phyloP scores from a whole-genome alignment of 208 protist species.

The Crithidia bombi region DNA sequence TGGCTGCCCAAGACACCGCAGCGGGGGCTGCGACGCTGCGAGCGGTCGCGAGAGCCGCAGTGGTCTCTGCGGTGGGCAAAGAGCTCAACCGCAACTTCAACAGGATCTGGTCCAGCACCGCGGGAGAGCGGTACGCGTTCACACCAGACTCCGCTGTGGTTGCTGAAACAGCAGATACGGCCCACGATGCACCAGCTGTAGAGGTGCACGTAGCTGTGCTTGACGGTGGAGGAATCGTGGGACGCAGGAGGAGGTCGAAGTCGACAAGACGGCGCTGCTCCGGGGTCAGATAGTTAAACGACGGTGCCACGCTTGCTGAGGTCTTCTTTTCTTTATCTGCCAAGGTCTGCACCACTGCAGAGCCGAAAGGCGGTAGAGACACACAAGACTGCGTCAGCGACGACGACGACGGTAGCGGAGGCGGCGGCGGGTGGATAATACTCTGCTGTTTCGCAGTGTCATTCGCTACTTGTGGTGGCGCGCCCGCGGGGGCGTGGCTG shows the following conservation, averaged over 20 bases:
- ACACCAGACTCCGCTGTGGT: neutral
- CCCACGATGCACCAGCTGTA: neutral
- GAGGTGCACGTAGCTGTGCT: neutral
- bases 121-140: neutral
- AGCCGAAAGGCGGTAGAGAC: neutral
- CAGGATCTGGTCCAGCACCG: conserved; percentile 9
- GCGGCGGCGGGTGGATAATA: conserved; percentile 7
- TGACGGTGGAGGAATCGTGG: conserved; percentile 15
- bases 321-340: neutral
- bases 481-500: neutral
- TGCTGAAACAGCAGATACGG: neutral
- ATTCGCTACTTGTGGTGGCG: too few species aligned
- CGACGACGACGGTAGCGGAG: conserved; percentile 1
- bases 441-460: neutral
- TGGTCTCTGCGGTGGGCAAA: neutral
- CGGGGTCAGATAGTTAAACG: conserved; percentile 26
- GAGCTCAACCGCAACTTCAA: conserved; percentile 16
- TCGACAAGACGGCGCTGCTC: conserved; percentile 41
- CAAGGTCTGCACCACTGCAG: neutral
- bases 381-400: neutral
- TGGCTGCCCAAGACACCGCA: neutral
- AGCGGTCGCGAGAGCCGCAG: neutral
- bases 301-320: neutral
- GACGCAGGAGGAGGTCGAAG: conserved; percentile 43
- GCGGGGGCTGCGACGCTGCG: too few species aligned